Evolutionary conservation across 202 grass and related monocot genomes (phyloP).

Genomic region (Miscanthus sacchariflorus): DNA sequence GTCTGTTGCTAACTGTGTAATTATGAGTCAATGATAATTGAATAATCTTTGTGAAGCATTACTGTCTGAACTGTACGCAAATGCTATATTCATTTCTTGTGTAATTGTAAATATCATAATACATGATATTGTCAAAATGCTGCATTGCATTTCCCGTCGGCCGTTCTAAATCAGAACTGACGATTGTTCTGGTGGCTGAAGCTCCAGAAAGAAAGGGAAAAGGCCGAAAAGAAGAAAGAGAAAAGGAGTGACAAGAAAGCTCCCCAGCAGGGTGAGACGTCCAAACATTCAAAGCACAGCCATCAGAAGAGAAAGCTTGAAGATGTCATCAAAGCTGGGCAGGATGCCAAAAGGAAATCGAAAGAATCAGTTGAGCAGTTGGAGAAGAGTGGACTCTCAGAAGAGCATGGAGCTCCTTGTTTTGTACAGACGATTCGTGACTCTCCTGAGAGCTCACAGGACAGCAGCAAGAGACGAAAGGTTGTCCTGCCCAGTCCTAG

Average conservation of each 20-base stretch:
- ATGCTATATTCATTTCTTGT: slow-evolving; percentile 25
- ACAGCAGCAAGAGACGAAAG: slow-evolving; percentile 82
- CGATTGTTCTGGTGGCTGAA: slow-evolving; percentile 93
- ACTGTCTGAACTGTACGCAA: slow-evolving; percentile 42
- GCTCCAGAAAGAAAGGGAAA: slow-evolving; percentile 83
- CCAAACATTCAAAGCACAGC: slow-evolving; percentile 57
- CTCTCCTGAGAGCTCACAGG: slow-evolving; percentile 89
- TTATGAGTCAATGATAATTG: not conserved
- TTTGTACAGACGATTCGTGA: slow-evolving; percentile 38
- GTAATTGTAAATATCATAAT: slow-evolving; percentile 30
- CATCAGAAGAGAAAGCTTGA: slow-evolving; percentile 76
- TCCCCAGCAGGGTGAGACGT: slow-evolving; percentile 32
- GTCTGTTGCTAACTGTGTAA: slow-evolving; percentile 45
- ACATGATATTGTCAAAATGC: slow-evolving; percentile 45
- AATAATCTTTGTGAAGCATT: not conserved
- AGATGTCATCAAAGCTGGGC: slow-evolving; percentile 17
- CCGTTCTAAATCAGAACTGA: slow-evolving; percentile 89
- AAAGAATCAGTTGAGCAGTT: slow-evolving; percentile 63
- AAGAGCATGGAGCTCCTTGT: slow-evolving; percentile 73
- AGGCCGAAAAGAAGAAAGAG: slow-evolving; percentile 58
- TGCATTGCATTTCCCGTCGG: slow-evolving; percentile 67
- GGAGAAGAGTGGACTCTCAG: slow-evolving; percentile 79
- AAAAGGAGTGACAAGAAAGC: slow-evolving; percentile 63
- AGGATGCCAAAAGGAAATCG: not conserved
- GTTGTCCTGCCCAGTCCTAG: slow-evolving; percentile 46